Conservation (phyloP, 495 filamentous ascomycete species). For the Recurvomyces mirabilis region DNA sequence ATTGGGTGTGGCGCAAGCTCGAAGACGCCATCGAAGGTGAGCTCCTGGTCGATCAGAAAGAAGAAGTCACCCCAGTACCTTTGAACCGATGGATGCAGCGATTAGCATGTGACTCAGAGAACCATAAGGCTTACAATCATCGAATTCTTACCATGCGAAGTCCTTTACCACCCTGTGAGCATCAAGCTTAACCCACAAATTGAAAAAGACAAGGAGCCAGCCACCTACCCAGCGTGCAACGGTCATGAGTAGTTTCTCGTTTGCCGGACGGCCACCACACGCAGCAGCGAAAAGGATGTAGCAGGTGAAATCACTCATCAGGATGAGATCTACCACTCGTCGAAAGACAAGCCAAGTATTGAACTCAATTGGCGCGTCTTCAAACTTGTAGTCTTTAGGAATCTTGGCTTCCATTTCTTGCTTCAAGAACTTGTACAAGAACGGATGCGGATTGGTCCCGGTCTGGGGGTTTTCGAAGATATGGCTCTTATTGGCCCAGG, state of each 20-base stretch:
- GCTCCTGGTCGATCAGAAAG: conserved; percentile 92
- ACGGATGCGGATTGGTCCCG: conserved; percentile 69
- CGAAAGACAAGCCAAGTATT: conserved; percentile 98
- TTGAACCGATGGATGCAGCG: no score
- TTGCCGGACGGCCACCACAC: conserved; percentile 61
- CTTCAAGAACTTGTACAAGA: conserved; percentile 72
- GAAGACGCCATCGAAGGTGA: conserved; percentile 90
- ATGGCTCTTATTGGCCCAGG: conserved; percentile 74
- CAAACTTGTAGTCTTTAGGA: conserved; percentile 84
- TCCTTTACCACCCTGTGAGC: conserved; percentile 98
- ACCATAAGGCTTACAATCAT: no score
- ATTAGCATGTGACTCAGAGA: no score
- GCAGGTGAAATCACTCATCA: conserved; percentile 97
- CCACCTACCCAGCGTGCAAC: conserved; percentile 71
- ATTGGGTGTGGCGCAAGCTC: conserved; percentile 99
- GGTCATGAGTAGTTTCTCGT: conserved; percentile 59
- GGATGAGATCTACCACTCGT: conserved; percentile 83
- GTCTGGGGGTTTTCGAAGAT: conserved; percentile 76
- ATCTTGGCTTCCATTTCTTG: conserved; percentile 89
- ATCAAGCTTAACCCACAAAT: conserved; percentile 97
- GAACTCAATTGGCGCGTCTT: conserved; percentile 87
- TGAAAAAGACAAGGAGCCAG: conserved; percentile 75
- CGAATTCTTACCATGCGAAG: conserved; percentile 99
- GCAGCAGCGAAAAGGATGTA: conserved; percentile 93
- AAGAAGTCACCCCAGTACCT: conserved; percentile 86